These are phyloP conservation scores for Phylloporus arenicola DNA, from an alignment of 768 basidiomycete species.

Conservation along the genomic window DNA sequence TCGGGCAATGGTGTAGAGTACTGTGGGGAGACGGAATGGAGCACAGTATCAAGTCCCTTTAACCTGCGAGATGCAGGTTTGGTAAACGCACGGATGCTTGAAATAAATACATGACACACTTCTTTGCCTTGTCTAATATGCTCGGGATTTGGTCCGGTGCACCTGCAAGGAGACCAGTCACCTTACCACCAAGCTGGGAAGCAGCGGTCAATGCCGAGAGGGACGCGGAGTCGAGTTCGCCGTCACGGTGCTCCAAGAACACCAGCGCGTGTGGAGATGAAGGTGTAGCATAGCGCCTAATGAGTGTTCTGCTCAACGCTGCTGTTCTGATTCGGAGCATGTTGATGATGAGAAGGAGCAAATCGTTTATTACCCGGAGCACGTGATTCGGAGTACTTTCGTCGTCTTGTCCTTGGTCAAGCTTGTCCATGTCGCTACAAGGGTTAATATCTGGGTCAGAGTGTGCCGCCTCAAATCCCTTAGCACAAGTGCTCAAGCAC, in stretches of 20 bases:
- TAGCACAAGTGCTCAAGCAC: constrained; percentile 86
- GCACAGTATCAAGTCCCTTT: constrained; percentile 58
- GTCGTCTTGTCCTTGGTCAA: no score
- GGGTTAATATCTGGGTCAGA: constrained; percentile 84
- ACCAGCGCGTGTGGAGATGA: constrained; percentile 71
- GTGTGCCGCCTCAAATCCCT: constrained; percentile 82
- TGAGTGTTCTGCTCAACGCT: constrained; percentile 29
- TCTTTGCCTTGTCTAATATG: constrained; percentile 74
- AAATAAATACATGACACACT: constrained; percentile 47
- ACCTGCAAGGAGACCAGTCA: constrained; percentile 76
- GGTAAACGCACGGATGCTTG: constrained; percentile 4
- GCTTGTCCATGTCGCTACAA: constrained; percentile 62
- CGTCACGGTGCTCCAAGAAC: constrained; percentile 83
- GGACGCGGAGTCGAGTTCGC: constrained; percentile 76
- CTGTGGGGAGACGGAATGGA: constrained; percentile 65
- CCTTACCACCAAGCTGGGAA: constrained; percentile 74
- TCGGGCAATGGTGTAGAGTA: constrained; percentile 72
- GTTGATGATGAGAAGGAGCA: not conserved
- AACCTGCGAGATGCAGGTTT: constrained; percentile 39
- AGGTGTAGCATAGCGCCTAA: constrained; percentile 50
- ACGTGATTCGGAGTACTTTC: constrained; percentile 25
- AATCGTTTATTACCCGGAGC: not conserved
- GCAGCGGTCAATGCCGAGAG: constrained; percentile 93
- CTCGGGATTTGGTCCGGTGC: constrained; percentile 57
- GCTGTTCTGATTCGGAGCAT: constrained; percentile 21